Evolutionary conservation across 257 asterid genomes (phyloP).

Genomic region (Coffea canephora): DNA sequence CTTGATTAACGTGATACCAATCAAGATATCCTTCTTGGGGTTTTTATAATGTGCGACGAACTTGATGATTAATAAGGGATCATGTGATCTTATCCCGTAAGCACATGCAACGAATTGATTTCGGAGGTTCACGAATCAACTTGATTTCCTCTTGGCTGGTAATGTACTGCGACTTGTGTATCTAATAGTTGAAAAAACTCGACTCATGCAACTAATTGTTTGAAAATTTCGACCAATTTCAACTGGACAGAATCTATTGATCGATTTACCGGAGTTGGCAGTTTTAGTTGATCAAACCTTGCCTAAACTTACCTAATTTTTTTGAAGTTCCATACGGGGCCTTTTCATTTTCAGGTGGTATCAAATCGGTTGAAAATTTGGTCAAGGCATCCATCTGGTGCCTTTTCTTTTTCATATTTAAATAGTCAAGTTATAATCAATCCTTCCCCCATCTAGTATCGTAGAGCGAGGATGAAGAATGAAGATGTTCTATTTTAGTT

Average conservation of each 20-base stretch:
- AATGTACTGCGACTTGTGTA: background rate
- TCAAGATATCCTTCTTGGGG: background rate
- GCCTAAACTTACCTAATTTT: background rate
- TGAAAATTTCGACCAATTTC: background rate
- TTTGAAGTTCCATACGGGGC: background rate
- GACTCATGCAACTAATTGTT: background rate
- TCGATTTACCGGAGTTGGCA: background rate
- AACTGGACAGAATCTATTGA: background rate
- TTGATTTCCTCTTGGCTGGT: background rate
- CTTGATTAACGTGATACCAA: background rate
- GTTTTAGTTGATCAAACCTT: background rate
- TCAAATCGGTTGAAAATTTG: background rate
- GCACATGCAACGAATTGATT: conserved; percentile 12
- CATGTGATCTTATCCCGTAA: conserved; percentile 12
- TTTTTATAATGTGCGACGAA: background rate
- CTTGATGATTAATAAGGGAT: background rate
- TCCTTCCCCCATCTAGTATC: background rate
- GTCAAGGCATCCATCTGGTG: background rate
- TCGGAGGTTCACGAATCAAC: background rate
- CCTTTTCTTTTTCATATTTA: too few species aligned
- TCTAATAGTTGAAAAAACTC: background rate
- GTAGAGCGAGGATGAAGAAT: background rate
- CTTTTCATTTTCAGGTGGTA: background rate
- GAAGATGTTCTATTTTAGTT: background rate
- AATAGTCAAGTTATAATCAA: too few species aligned